phyloP scores from a whole-genome alignment of 192 early-diverging fungal species.

The Thoreauomyces humboldtii region DNA sequence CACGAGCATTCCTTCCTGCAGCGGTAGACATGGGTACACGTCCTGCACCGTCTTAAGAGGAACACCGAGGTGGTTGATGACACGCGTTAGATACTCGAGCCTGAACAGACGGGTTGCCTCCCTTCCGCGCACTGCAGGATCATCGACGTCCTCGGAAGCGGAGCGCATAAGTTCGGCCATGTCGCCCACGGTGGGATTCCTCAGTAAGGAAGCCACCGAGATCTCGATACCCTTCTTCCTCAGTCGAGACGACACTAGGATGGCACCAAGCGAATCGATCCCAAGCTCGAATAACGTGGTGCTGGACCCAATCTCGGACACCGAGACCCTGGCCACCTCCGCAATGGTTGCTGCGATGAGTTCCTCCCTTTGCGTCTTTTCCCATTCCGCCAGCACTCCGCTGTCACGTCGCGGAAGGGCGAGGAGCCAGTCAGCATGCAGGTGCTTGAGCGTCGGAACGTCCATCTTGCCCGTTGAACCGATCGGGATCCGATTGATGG shows the following conservation, averaged over 20 bases:
- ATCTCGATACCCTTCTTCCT: constrained; percentile 1
- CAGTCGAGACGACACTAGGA: constrained; percentile 5
- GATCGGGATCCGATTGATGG: constrained; percentile 11
- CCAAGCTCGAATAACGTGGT: constrained; percentile 23
- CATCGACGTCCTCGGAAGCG: no score
- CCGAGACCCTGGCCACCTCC: not conserved
- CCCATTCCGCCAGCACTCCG: not conserved
- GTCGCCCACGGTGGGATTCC: not conserved
- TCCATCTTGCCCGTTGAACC: constrained; percentile 15
- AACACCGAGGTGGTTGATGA: no score
- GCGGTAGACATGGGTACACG: constrained; percentile 27
- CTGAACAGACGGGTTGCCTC: no score
- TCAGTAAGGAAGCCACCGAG: not conserved
- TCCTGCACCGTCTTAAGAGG: no score
- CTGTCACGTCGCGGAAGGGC: no score
- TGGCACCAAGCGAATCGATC: constrained; percentile 14
- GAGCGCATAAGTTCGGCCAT: no score
- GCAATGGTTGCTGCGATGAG: not conserved
- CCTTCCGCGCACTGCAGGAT: no score
- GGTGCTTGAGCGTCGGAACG: not conserved
- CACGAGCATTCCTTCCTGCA: constrained; percentile 29
- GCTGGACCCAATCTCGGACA: not conserved
- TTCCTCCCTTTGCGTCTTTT: constrained; percentile 8
- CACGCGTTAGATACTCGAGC: no score
- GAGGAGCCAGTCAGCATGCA: no score